Percentiles rank a stretch among this genome's conserved stretches.
These are phyloP conservation scores for Filobasidium wieringae DNA, from an alignment of 768 basidiomycete genomes.

Conservation along the genomic window DNA sequence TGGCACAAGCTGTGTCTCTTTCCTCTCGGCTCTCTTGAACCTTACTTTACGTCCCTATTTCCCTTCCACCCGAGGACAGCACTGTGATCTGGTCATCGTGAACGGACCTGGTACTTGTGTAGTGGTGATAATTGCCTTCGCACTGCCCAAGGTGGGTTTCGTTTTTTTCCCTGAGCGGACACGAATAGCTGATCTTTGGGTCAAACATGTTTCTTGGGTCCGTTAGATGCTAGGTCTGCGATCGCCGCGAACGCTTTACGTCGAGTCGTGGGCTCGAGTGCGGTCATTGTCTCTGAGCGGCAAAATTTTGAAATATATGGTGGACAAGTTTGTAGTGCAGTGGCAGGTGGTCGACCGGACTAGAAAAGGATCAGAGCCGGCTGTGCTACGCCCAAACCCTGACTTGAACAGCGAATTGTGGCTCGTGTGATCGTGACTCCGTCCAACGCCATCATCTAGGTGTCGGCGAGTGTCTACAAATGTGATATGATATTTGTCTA, in stretches of 20 bases:
- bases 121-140: slow-evolving; percentile 57
- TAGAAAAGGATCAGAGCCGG: too few relatives aligned
- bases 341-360: slow-evolving; percentile 44
- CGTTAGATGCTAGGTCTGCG: slow-evolving; percentile 60
- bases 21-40: slow-evolving; percentile 47
- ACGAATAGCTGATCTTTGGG: too few relatives aligned
- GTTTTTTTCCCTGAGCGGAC: too few relatives aligned
- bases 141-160: slow-evolving; percentile 56
- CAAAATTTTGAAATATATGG: slow-evolving; percentile 64
- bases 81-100: slow-evolving; percentile 65
- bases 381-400: too few relatives aligned
- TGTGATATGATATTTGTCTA: too few relatives aligned
- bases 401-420: too few relatives aligned
- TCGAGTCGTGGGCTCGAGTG: slow-evolving; percentile 90
- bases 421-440: too few relatives aligned
- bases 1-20: slow-evolving; percentile 52
- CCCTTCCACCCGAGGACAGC: slow-evolving; percentile 3
- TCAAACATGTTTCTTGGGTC: not conserved
- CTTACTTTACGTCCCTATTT: slow-evolving; percentile 14
- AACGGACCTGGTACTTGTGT: slow-evolving; percentile 96
- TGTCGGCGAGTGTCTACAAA: too few relatives aligned
- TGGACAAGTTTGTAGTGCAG: slow-evolving; percentile 84
- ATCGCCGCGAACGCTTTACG: slow-evolving; percentile 64
- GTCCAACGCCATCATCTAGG: too few relatives aligned
- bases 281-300: slow-evolving; percentile 69